Evolutionary conservation across 345 rosid genomes (phyloP).

Genomic region (Erysimum cheiranthoides): DNA sequence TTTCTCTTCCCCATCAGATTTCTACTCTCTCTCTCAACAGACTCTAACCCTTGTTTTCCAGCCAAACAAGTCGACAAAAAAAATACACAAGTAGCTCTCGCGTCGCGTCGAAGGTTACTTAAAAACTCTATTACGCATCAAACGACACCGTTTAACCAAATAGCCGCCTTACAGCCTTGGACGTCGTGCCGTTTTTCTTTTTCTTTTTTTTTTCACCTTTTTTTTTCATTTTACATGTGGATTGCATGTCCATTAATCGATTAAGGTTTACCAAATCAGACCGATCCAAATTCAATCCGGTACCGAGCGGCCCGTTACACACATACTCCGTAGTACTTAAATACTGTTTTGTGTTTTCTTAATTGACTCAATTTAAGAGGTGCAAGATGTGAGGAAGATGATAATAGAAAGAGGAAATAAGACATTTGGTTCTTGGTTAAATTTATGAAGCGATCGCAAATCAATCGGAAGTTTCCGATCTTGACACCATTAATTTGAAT

Average conservation of each 20-base stretch:
- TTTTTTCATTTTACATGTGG: not conserved
- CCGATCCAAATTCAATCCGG: not conserved
- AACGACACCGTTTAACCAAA: constrained; percentile 17
- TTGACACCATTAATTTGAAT: too few species aligned
- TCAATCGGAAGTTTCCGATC: too few species aligned
- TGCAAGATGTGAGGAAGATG: too few species aligned
- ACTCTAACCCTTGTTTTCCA: not conserved
- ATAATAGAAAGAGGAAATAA: too few species aligned
- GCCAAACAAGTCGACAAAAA: not conserved
- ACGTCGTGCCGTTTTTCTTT: constrained; percentile 35
- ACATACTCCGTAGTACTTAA: too few species aligned
- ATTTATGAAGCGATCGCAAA: too few species aligned
- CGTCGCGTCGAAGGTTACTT: constrained; percentile 10
- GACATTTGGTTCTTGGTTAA: too few species aligned
- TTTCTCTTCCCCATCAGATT: constrained; percentile 87
- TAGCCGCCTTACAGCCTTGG: constrained; percentile 1
- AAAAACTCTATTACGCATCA: too few species aligned
- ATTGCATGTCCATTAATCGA: not conserved
- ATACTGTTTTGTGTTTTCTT: too few species aligned
- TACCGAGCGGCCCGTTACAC: too few species aligned
- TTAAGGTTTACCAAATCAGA: not conserved
- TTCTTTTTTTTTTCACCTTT: too few species aligned
- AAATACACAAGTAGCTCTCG: not conserved
- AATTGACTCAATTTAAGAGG: too few species aligned
- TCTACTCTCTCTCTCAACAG: constrained; percentile 4